A percentile compares a stretch with the other conserved stretches of the same genome.
These are phyloP conservation scores for Fusarium sp. DNA, from an alignment of 2,329 filamentous ascomycete species.

Conservation along the genomic window DNA sequence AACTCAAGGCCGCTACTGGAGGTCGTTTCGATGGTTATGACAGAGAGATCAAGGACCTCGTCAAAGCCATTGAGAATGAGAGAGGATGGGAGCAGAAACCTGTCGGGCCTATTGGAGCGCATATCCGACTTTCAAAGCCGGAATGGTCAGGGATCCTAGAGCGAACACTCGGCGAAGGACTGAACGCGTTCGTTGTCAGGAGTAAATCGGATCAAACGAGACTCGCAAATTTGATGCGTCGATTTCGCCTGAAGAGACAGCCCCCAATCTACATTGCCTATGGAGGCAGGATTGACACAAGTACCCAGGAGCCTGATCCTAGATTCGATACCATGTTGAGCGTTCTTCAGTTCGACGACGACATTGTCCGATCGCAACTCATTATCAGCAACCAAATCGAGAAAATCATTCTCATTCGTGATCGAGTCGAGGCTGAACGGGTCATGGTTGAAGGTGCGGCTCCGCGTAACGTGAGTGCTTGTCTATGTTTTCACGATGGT, in stretches of 20 bases:
- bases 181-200: constrained; percentile 85
- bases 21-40: constrained; percentile 74
- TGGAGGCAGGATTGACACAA: constrained; percentile 50
- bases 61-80: constrained; percentile 77
- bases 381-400: constrained; percentile 87
- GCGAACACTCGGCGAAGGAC: constrained; percentile 72
- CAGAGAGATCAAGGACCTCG: constrained; percentile 68
- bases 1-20: constrained; percentile 67
- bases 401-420: constrained; percentile 80
- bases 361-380: constrained; percentile 80
- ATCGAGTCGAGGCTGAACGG: constrained; percentile 71
- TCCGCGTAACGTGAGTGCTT: constrained; percentile 78
- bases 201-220: constrained; percentile 79
- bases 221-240: constrained; percentile 73
- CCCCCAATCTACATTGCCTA: constrained; percentile 54
- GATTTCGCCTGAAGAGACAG: constrained; percentile 61
- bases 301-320: constrained; percentile 74
- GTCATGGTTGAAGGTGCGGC: constrained; percentile 72
- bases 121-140: constrained; percentile 80
- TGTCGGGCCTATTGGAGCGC: constrained; percentile 83
- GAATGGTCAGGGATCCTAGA: constrained; percentile 89
- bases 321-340: constrained; percentile 82
- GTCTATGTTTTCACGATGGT: constrained; percentile 74
- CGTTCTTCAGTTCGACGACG: constrained; percentile 83
- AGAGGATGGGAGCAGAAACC: constrained; percentile 75